Conservation (phyloP, 2,329 filamentous ascomycete genomes). For the Thermochaetoides dissita region DNA sequence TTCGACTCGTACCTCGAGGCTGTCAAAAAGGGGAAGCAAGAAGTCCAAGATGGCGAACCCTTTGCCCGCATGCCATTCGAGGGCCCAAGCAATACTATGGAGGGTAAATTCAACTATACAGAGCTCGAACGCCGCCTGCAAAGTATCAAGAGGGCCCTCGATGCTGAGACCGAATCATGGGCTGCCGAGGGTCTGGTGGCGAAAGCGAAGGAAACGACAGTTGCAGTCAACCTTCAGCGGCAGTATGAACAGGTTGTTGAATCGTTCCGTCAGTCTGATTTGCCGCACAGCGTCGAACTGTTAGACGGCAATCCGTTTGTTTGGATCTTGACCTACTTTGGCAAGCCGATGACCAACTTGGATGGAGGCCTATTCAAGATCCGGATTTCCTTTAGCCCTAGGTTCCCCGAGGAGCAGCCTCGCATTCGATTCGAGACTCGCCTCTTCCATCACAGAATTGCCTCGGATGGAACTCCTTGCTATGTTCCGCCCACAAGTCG, state of each 20-base stretch:
- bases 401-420: constrained; percentile 80
- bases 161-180: constrained; percentile 61
- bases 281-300: constrained; percentile 62
- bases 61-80: constrained; percentile 90
- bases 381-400: constrained; percentile 63
- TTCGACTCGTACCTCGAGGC: constrained; percentile 71
- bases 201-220: constrained; percentile 52
- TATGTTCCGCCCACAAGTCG: constrained; percentile 53
- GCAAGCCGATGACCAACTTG: constrained; percentile 80
- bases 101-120: constrained; percentile 70
- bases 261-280: constrained; percentile 55
- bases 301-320: constrained; percentile 76
- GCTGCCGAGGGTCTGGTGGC: constrained; percentile 50
- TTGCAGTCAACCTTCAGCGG: constrained; percentile 68
- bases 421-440: constrained; percentile 66
- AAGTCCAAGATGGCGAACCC: constrained; percentile 45
- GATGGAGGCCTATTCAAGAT: constrained; percentile 84
- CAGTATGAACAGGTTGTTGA: constrained; percentile 75
- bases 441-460: constrained; percentile 80
- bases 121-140: constrained; percentile 56
- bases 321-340: constrained; percentile 82
- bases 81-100: constrained; percentile 61
- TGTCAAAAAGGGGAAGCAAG: constrained; percentile 49
- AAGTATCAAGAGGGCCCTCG: constrained; percentile 54
- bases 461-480: constrained; percentile 65